Conservation (phyloP, 129 eudicot species). For the Mikania micrantha region DNA sequence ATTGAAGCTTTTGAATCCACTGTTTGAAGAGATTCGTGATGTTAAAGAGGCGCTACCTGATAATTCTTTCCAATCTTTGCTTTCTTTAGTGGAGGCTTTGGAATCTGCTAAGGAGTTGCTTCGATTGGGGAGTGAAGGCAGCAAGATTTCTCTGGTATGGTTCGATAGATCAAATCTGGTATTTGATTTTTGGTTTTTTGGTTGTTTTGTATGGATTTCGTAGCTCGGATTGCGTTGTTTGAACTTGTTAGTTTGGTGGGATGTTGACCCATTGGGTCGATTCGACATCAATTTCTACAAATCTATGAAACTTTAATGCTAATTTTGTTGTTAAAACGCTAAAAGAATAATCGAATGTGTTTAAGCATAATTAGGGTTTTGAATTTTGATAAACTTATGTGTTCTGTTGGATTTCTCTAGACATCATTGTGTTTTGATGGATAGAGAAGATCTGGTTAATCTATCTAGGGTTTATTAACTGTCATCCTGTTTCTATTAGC, state of each 20-base stretch:
- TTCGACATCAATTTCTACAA: background rate
- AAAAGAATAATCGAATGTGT: background rate
- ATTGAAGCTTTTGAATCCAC: constrained; percentile 69
- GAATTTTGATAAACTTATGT: background rate
- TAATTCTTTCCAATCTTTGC: constrained; percentile 29
- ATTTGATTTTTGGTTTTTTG: background rate
- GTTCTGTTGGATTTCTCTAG: background rate
- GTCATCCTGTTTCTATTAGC: background rate
- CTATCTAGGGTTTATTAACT: constrained; percentile 9
- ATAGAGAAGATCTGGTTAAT: background rate
- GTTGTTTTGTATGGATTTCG: constrained; percentile 1
- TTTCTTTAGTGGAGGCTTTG: constrained; percentile 35
- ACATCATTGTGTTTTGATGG: background rate
- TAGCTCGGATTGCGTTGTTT: background rate
- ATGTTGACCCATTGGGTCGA: background rate
- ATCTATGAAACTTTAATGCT: constrained; percentile 10
- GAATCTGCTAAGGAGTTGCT: constrained; percentile 63
- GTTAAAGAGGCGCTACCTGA: constrained; percentile 38
- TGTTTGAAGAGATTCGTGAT: constrained; percentile 94
- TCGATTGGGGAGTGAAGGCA: constrained; percentile 64
- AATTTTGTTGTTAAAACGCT: background rate
- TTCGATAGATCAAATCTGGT: constrained; percentile 3
- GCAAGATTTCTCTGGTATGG: constrained; percentile 77
- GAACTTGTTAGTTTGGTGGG: background rate
- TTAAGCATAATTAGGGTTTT: constrained; percentile 18